Conservation (phyloP, 345 rosid species). For the Brassica nigra region DNA sequence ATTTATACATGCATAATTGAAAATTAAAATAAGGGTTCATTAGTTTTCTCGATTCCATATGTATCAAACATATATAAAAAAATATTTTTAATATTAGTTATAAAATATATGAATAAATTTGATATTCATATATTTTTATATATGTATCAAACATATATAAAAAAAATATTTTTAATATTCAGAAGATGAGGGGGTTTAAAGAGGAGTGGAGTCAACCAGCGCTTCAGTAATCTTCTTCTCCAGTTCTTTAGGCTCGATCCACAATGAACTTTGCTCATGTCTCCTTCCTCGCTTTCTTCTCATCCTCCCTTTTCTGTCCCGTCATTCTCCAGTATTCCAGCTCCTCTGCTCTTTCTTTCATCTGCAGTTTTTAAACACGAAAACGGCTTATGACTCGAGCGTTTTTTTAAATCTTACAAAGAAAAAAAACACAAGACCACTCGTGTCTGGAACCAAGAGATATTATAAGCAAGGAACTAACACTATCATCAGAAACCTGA, state of each 20-base stretch:
- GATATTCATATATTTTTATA: too few species aligned
- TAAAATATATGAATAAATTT: too few species aligned
- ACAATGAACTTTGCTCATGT: slow-evolving; percentile 58
- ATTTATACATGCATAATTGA: too few species aligned
- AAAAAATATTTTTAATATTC: neutral
- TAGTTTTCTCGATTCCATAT: too few species aligned
- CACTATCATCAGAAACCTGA: neutral
- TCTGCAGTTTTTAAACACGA: slow-evolving; percentile 42
- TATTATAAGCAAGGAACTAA: neutral
- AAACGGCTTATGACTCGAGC: neutral
- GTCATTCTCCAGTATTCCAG: slow-evolving; percentile 78
- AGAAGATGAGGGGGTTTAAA: slow-evolving; percentile 36
- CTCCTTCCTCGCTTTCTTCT: slow-evolving; percentile 49
- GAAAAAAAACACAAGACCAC: neutral
- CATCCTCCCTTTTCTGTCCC: slow-evolving; percentile 47
- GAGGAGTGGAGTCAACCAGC: slow-evolving; percentile 37
- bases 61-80: too few species aligned
- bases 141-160: too few species aligned
- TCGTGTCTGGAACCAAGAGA: neutral
- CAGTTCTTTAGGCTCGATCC: slow-evolving; percentile 58
- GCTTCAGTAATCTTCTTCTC: slow-evolving; percentile 49
- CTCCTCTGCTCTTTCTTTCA: slow-evolving; percentile 78
- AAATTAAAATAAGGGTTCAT: too few species aligned
- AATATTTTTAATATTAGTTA: too few species aligned
- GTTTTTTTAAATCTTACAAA: neutral